Conservation (phyloP, 208 protist species). For the Blastocrithidia nonstop region DNA sequence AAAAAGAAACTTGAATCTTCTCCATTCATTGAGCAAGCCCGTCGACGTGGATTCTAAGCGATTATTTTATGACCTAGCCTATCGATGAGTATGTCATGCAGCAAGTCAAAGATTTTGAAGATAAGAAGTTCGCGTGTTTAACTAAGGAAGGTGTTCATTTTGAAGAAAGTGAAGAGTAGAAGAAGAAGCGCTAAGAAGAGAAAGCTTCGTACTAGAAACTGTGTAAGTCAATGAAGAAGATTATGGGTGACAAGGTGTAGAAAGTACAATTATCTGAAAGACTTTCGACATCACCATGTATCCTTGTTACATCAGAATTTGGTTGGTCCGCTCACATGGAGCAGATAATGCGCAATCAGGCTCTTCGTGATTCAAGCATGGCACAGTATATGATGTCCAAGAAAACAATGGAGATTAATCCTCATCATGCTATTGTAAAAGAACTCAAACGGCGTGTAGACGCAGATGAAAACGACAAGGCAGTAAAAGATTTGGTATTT, state of each 20-base stretch:
- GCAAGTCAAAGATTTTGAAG: slow-evolving; percentile 89
- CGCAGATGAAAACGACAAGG: slow-evolving; percentile 89
- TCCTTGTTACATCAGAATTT: slow-evolving; percentile 97
- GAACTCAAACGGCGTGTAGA: slow-evolving; percentile 90
- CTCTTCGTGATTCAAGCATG: slow-evolving; percentile 94
- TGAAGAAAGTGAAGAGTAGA: slow-evolving; percentile 94
- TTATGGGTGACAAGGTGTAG: slow-evolving; percentile 98
- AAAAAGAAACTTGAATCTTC: slow-evolving; percentile 64
- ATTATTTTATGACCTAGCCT: slow-evolving; percentile 93
- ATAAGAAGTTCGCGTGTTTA: slow-evolving; percentile 95
- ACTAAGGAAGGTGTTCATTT: slow-evolving; percentile 98
- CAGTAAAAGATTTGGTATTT: slow-evolving; percentile 96
- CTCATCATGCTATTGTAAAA: slow-evolving; percentile 92
- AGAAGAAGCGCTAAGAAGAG: slow-evolving; percentile 92
- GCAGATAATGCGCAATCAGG: slow-evolving; percentile 99
- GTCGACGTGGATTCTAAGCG: slow-evolving; percentile 78
- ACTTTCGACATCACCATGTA: slow-evolving; percentile 93
- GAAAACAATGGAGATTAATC: slow-evolving; percentile 99
- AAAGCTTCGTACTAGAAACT: slow-evolving; percentile 89
- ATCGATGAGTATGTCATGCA: slow-evolving; percentile 97
- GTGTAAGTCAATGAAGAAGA: slow-evolving; percentile 97
- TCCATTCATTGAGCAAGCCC: slow-evolving; percentile 75
- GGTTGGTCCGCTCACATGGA: slow-evolving; percentile 99
- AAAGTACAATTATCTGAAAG: slow-evolving; percentile 95
- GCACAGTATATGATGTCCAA: slow-evolving; percentile 95